Percentiles rank a stretch among this genome's conserved stretches.
These are phyloP conservation scores for Globisporangium camurandrum DNA, from an alignment of 352 stramenopile species.

Conservation along the genomic window DNA sequence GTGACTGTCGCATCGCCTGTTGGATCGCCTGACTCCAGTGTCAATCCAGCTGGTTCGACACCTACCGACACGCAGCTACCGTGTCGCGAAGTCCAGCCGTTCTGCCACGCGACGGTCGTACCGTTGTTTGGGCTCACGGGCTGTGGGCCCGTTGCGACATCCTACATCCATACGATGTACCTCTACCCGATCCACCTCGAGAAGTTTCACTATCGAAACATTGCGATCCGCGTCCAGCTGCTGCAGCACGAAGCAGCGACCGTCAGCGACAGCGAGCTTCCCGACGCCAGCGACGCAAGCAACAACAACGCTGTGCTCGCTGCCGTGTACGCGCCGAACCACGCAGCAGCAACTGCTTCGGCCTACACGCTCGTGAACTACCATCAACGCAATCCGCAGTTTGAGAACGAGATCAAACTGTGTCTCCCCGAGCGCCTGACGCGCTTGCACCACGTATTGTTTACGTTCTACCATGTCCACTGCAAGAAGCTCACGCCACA, in stretches of 20 bases:
- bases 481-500: conserved; percentile 64
- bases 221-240: conserved; percentile 58
- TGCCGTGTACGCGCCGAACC: conserved; percentile 29
- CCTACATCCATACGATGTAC: conserved; percentile 56
- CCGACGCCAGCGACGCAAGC: no score
- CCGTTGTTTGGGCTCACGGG: conserved; percentile 31
- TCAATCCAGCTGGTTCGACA: background rate
- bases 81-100: conserved; percentile 57
- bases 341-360: conserved; percentile 18
- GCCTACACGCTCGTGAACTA: conserved; percentile 59
- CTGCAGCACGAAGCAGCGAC: conserved; percentile 37
- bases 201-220: conserved; percentile 57
- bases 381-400: conserved; percentile 70
- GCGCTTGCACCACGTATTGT: conserved; percentile 43
- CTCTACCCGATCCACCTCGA: conserved; percentile 62
- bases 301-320: conserved; percentile 21
- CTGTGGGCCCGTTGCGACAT: conserved; percentile 43
- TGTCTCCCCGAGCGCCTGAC: conserved; percentile 46
- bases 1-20: background rate
- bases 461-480: conserved; percentile 78
- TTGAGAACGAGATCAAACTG: conserved; percentile 71
- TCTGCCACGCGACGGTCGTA: conserved; percentile 34
- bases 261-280: conserved; percentile 29
- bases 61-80: background rate
- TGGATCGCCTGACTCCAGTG: background rate